Percentiles rank a stretch among this genome's conserved stretches.
phyloP scores from a whole-genome alignment of 2,329 filamentous ascomycete species.

The Arthrobotrys musiformis region DNA sequence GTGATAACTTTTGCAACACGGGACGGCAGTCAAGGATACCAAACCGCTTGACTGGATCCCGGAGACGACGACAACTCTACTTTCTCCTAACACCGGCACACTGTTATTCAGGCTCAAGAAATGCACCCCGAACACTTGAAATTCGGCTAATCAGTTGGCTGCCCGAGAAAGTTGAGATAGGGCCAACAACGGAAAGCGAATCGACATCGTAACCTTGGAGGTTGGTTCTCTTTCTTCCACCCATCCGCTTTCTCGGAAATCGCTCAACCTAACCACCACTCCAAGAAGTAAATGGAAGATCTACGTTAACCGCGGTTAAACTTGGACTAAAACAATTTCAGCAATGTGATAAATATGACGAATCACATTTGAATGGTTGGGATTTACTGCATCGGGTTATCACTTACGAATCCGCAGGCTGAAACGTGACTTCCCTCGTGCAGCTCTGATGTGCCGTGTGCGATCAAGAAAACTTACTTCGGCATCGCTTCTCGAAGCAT shows the following conservation, averaged over 20 bases:
- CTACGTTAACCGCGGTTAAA: constrained; percentile 52
- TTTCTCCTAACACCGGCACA: constrained; percentile 4
- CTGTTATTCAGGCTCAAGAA: constrained; percentile 47
- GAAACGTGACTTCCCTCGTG: constrained; percentile 53
- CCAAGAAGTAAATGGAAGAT: constrained; percentile 37
- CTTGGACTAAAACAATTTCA: constrained; percentile 40
- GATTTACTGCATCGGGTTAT: constrained; percentile 47
- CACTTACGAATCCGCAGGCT: constrained; percentile 46
- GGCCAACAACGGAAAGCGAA: not conserved
- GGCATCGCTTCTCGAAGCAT: constrained; percentile 51
- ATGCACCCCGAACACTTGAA: constrained; percentile 11
- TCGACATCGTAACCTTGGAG: constrained; percentile 19
- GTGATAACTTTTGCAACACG: constrained; percentile 46
- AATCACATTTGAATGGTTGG: constrained; percentile 45
- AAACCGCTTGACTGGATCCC: constrained; percentile 51
- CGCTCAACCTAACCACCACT: constrained; percentile 44
- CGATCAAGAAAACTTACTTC: constrained; percentile 42
- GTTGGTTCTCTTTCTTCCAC: constrained; percentile 31
- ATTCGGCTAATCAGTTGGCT: constrained; percentile 51
- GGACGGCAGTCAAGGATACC: constrained; percentile 49
- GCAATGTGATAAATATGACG: constrained; percentile 39
- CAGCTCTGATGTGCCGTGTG: constrained; percentile 48
- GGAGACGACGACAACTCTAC: constrained; percentile 31
- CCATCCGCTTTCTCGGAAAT: constrained; percentile 53
- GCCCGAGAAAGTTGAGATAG: constrained; percentile 18